Conservation (phyloP, 2,329 filamentous ascomycete genomes). For the Pezicula neosporulosa region DNA sequence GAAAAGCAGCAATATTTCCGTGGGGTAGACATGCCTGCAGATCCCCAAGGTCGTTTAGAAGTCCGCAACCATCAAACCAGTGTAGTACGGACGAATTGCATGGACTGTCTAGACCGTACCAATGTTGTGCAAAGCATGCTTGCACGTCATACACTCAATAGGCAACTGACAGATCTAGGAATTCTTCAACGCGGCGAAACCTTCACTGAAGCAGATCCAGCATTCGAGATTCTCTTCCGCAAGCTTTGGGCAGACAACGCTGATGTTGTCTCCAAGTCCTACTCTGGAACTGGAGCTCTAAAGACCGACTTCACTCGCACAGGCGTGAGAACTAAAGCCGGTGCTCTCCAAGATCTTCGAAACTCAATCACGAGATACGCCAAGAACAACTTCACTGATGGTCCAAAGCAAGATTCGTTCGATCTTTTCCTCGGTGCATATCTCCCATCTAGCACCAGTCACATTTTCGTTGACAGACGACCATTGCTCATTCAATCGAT, state of each 20-base stretch:
- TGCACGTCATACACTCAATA: slow-evolving; percentile 81
- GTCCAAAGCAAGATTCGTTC: slow-evolving; percentile 90
- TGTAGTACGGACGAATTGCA: slow-evolving; percentile 96
- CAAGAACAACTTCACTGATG: slow-evolving; percentile 91
- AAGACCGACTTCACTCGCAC: slow-evolving; percentile 98
- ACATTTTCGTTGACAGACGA: slow-evolving; percentile 79
- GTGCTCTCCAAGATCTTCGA: slow-evolving; percentile 80
- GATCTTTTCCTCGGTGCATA: slow-evolving; percentile 91
- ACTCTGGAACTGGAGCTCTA: slow-evolving; percentile 93
- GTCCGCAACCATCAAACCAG: slow-evolving; percentile 78
- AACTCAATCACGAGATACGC: slow-evolving; percentile 89
- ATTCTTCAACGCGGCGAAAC: slow-evolving; percentile 72
- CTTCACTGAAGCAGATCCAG: slow-evolving; percentile 71
- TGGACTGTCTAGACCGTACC: slow-evolving; percentile 97
- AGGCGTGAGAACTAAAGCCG: slow-evolving; percentile 80
- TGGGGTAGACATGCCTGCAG: slow-evolving; percentile 78
- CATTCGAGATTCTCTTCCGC: slow-evolving; percentile 88
- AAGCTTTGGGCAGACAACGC: slow-evolving; percentile 99
- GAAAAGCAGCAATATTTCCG: slow-evolving; percentile 87
- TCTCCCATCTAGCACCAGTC: slow-evolving; percentile 69
- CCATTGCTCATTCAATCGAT: slow-evolving; percentile 90
- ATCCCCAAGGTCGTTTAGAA: slow-evolving; percentile 68
- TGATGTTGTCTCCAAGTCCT: slow-evolving; percentile 87
- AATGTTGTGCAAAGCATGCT: slow-evolving; percentile 99
- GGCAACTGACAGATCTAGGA: slow-evolving; percentile 83